Base-by-base conservation (phyloP, 257 asterid species). In the Catharanthus roseus region DNA sequence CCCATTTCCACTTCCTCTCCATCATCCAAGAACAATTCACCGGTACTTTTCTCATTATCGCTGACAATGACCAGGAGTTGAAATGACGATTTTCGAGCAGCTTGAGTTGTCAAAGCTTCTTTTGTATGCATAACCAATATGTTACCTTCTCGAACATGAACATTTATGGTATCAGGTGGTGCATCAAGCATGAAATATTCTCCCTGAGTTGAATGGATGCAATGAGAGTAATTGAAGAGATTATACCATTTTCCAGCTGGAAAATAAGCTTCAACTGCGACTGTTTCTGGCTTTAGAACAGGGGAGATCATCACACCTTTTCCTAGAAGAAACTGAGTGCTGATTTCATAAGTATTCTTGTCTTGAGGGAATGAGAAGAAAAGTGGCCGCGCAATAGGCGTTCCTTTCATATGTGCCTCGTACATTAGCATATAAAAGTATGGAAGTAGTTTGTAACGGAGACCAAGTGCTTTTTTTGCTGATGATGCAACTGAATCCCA, bases 351-450 rank as follows among this genome's bases (percentile, higher is more conserved):
- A 8, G 87, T 82, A 21, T 74, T 71, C 33, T 57, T 19, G 70
- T 82, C 89, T 24, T 69, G 68, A 29, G 85, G 84, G 65, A 85
- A 85, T 9, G 90, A 85, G 84, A 85, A 85, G 83, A 83, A 85
- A 60, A 85, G 79, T 29, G 90, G 83, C 0, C 87, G 62, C 8
- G 83, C 86, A 44, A 85, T 77, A 51, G 86, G 87, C 3, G 78
- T 77, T 70, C 89, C 87, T 72, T 60, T 79, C 65, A 3, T 9
- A 24, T 83, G 86, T 41, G 90, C 87, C 74, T 85, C 72, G 4
- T 76, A 77, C 90, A 85, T 83, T 42, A 83, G 74, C 71, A 33
- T 77, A 78, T 83, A 85, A 57, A 83, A 72, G 71, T 85, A 81
- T 21, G 87, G 86, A 34, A 83, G 79, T 51, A 85, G 47, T 61